Evolutionary conservation across 306 rosid species (phyloP).

Genomic region (Cicer bijugum): DNA sequence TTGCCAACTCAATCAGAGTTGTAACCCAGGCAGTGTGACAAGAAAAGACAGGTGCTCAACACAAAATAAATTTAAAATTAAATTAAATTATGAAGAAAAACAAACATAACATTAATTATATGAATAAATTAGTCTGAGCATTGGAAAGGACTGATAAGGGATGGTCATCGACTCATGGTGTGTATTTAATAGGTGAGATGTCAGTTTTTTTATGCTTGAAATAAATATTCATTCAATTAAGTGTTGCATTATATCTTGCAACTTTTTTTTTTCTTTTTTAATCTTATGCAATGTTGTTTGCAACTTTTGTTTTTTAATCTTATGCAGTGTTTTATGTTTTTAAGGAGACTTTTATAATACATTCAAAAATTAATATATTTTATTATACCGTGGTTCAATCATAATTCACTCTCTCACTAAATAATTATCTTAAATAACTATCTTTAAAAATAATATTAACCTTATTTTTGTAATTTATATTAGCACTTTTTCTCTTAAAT

Average conservation of each 20-base stretch:
- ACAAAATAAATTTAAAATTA: constrained; percentile 24
- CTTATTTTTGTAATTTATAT: too few relatives aligned
- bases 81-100: constrained; percentile 20
- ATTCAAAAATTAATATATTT: too few relatives aligned
- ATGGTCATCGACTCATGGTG: constrained; percentile 21
- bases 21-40: constrained; percentile 53
- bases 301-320: neutral
- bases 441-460: too few relatives aligned
- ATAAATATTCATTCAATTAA: constrained; percentile 23
- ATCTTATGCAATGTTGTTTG: neutral
- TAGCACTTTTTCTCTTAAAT: neutral
- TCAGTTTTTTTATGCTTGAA: constrained; percentile 1
- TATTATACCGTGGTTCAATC: too few relatives aligned
- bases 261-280: too few relatives aligned
- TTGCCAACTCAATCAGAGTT: constrained; percentile 45
- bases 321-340: too few relatives aligned
- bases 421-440: too few relatives aligned
- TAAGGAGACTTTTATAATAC: too few relatives aligned
- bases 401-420: too few relatives aligned
- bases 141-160: neutral
- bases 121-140: constrained; percentile 30
- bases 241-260: constrained; percentile 13
- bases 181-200: constrained; percentile 35
- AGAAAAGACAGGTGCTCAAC: constrained; percentile 39
- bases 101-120: constrained; percentile 34